Percentiles rank a stretch among this genome's conserved stretches.
Evolutionary conservation across 1,284 basidiomycete species (phyloP).

Genomic region (Cutaneotrichosporon sp.): DNA sequence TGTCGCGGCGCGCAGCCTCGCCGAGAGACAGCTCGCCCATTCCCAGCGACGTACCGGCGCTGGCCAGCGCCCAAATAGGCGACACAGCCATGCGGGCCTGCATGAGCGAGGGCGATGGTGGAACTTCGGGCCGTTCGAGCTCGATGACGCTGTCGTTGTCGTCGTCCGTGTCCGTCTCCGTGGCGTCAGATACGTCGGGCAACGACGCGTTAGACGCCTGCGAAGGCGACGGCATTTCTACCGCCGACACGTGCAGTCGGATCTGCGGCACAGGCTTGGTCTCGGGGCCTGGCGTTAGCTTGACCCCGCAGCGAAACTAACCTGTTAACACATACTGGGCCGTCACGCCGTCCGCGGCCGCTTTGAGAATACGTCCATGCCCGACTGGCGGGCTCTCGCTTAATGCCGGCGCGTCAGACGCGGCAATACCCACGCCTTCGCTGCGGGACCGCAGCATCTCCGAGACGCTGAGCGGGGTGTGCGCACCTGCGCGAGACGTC

Average conservation of each 20-base stretch:
- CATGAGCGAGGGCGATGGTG: constrained; percentile 34
- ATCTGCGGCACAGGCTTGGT: constrained; percentile 43
- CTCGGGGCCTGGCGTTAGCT: constrained; percentile 32
- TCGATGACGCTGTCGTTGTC: not conserved
- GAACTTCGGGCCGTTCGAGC: constrained; percentile 14
- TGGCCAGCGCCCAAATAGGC: constrained; percentile 46
- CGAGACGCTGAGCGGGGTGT: constrained; percentile 30
- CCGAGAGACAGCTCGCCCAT: constrained; percentile 35
- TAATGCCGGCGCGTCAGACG: too few relatives aligned
- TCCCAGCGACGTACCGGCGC: constrained; percentile 18
- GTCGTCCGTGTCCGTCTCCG: constrained; percentile 25
- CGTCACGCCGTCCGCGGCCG: constrained; percentile 27
- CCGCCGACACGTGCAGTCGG: constrained; percentile 26
- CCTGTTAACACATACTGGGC: constrained; percentile 47
- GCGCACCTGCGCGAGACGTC: not conserved
- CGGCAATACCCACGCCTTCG: not conserved
- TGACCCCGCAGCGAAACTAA: constrained; percentile 18
- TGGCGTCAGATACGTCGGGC: not conserved
- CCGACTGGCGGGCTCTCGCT: not conserved
- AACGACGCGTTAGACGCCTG: too few relatives aligned
- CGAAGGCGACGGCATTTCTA: too few relatives aligned
- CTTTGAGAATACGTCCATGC: constrained; percentile 4
- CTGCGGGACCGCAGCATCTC: constrained; percentile 23
- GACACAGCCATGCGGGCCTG: constrained; percentile 30
- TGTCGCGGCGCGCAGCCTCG: constrained; percentile 17